Conservation (phyloP, 1,284 basidiomycete species). For the Fomes fomentarius region DNA sequence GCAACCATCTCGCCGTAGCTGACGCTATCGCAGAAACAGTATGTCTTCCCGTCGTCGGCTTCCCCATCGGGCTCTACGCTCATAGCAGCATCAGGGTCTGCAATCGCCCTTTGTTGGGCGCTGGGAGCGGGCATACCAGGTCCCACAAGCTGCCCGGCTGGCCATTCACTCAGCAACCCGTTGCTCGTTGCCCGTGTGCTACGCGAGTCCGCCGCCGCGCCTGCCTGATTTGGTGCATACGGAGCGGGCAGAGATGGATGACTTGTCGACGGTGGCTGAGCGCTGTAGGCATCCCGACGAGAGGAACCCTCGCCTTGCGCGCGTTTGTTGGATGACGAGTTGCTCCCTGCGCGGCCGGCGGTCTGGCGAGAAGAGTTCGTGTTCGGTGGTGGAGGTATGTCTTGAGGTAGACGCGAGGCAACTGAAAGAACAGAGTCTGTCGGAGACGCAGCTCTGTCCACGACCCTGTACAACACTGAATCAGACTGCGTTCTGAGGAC, state of each 20-base stretch:
- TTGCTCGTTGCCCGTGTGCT: slow-evolving; percentile 23
- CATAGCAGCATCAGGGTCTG: slow-evolving; percentile 28
- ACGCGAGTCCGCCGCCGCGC: slow-evolving; percentile 18
- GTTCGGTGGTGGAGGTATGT: slow-evolving; percentile 8
- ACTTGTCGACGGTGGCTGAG: slow-evolving; percentile 40
- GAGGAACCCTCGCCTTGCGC: slow-evolving; percentile 21
- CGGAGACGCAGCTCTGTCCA: slow-evolving; percentile 67
- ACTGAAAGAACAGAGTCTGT: slow-evolving; percentile 73
- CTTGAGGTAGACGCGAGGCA: slow-evolving; percentile 51
- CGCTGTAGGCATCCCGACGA: slow-evolving; percentile 39
- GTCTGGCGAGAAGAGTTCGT: slow-evolving; percentile 25
- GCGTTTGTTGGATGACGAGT: slow-evolving; percentile 27
- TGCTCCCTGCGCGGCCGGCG: slow-evolving; percentile 29
- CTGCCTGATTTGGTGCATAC: slow-evolving; percentile 28
- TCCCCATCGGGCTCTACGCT: slow-evolving; percentile 10
- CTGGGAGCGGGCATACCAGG: slow-evolving; percentile 72
- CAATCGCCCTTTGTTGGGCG: slow-evolving; percentile 23
- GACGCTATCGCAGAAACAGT: slow-evolving; percentile 88
- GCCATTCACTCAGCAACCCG: slow-evolving; percentile 39
- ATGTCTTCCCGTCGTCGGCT: slow-evolving; percentile 74
- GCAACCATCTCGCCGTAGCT: slow-evolving; percentile 98
- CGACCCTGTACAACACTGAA: too few species aligned
- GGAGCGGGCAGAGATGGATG: slow-evolving; percentile 48
- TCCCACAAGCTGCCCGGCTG: slow-evolving; percentile 65
- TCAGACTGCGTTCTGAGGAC: too few species aligned